Evolutionary conservation across 2,329 filamentous ascomycete species (phyloP), one percentile per base, ranked within the genome.

Genomic region (Alternaria triticimaculans): DNA sequence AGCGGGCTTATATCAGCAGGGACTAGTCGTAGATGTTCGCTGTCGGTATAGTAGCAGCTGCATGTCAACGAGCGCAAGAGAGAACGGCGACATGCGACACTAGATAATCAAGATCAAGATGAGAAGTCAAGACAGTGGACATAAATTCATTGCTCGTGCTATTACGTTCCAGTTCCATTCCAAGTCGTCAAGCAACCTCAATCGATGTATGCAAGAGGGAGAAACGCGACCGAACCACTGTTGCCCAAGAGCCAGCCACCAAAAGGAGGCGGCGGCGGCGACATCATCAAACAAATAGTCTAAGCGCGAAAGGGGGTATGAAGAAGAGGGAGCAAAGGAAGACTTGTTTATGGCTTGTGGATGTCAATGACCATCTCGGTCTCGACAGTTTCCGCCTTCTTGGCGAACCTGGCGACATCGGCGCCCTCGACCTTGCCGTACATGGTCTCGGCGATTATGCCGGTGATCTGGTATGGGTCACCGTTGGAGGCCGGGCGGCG

Each of bases 381-480:
- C 63, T 81, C 78, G 18, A 77, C 74, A 5, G 68, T 46, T 15
- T 76, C 76, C 25, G 76, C 74, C 58, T 79, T 68, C n/a, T 68
- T 66, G 55, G 75, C 77, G 70, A 81, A 82, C 70, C 75, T 76
- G 65, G 76, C 78, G 48, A 86, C 77, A 63, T 85, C 82, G 55
- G 80, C 80, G 64, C 84, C 84, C 66, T 85, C 82, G 68, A 82
- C 80, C 78, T 83, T 84, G 64, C 84, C 84, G 74, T 79, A 84
- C 70, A 85, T 74, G 62, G 90, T 92, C 82, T 93, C 90, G 80
- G 92, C 91, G 67, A 94, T 89, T 77, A 93, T 92, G 82, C 90
- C 91, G 67, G 92, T 90, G 77, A 90, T 92, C 83, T 93, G 92
- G 84, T 96, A 96, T 65, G 92, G 92, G 82, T 94, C 92, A 69